These are phyloP conservation scores for Penicillium coffeae DNA, from an alignment of 495 filamentous ascomycete genomes.

Conservation along the genomic window DNA sequence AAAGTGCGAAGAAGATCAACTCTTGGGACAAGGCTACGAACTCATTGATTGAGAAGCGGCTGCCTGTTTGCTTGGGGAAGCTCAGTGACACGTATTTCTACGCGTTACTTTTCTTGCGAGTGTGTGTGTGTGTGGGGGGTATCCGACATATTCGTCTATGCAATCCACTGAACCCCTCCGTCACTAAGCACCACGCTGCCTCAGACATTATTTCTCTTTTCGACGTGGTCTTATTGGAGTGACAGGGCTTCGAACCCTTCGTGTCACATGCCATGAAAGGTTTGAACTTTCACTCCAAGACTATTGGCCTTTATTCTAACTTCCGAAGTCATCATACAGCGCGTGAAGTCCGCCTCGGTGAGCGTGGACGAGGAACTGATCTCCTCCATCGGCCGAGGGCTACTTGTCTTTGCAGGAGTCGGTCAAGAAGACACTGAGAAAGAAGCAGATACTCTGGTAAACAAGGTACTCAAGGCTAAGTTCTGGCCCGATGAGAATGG, in stretches of 20 bases:
- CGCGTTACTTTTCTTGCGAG: no score
- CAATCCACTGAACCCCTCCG: background rate
- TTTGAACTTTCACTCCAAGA: constrained; percentile 11
- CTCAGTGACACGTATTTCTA: no score
- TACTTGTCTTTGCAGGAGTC: constrained; percentile 89
- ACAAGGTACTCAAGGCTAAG: constrained; percentile 83
- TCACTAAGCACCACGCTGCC: no score
- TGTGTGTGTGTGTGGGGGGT: no score
- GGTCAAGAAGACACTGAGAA: constrained; percentile 86
- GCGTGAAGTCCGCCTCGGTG: constrained; percentile 96
- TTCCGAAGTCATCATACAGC: constrained; percentile 77
- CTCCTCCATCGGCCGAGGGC: constrained; percentile 82
- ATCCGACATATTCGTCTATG: background rate
- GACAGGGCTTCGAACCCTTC: background rate
- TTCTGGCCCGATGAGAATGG: constrained; percentile 72
- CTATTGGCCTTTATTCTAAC: background rate
- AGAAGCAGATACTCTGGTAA: constrained; percentile 77
- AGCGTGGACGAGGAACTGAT: constrained; percentile 89
- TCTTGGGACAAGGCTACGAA: no score
- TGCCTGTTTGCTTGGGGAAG: no score
- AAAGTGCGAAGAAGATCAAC: no score
- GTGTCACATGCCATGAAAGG: constrained; percentile 44
- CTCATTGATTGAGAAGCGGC: no score
- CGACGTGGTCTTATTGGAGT: background rate
- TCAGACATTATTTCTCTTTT: background rate